phyloP scores from a whole-genome alignment of 164 flowering plant genomes.

The Liquidambar formosana region DNA sequence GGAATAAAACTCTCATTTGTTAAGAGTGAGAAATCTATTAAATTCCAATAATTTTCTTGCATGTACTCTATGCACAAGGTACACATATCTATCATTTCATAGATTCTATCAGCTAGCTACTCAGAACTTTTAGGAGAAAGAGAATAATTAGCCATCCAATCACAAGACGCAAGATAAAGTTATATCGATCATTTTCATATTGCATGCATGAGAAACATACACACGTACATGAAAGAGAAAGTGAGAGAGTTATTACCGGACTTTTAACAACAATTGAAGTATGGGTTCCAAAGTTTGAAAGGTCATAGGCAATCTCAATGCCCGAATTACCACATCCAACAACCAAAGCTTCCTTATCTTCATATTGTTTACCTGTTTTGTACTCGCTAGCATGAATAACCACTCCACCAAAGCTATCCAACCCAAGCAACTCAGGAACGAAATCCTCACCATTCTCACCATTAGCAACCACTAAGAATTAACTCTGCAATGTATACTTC shows the following conservation, averaged over 20 bases:
- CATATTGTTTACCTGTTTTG: conserved; percentile 36
- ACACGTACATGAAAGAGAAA: neutral
- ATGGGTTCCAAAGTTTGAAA: conserved; percentile 37
- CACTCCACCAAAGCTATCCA: conserved; percentile 29
- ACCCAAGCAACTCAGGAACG: conserved; percentile 26
- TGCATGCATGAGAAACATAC: too few relatives aligned
- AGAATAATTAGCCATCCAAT: too few relatives aligned
- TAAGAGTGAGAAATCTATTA: too few relatives aligned
- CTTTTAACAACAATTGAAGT: conserved; percentile 54
- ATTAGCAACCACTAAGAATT: conserved; percentile 34
- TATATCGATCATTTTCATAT: too few relatives aligned
- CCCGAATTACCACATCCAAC: conserved; percentile 78
- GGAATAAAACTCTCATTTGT: too few relatives aligned
- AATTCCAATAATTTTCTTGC: too few relatives aligned
- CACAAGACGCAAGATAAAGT: too few relatives aligned
- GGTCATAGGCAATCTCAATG: conserved; percentile 64
- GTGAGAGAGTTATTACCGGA: conserved; percentile 36
- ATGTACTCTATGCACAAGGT: too few relatives aligned
- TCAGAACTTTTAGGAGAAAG: too few relatives aligned
- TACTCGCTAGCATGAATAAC: conserved; percentile 34
- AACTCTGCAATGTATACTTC: conserved; percentile 26
- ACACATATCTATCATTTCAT: too few relatives aligned
- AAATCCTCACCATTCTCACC: conserved; percentile 33
- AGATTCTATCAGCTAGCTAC: too few relatives aligned
- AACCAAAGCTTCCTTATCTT: conserved; percentile 47